Evolutionary conservation across 257 asterid genomes (phyloP), one percentile per base, ranked within the genome.

Genomic region (Fraxinus quadrangulata): DNA sequence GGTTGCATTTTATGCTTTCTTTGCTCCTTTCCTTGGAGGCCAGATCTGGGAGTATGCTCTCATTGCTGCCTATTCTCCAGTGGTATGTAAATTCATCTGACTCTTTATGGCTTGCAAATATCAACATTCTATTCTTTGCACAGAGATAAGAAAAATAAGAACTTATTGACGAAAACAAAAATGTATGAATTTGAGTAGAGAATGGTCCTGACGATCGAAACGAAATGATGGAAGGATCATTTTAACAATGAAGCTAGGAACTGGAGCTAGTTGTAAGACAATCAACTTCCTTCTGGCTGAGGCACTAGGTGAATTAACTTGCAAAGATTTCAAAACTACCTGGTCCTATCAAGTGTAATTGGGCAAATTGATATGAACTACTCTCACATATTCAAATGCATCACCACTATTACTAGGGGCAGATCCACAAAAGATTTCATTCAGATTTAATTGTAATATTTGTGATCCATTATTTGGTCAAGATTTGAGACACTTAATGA

Each of bases 21-120:
- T 94, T 85, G 96, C 97, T 72, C 99, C 99, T 61, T 94, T 94
- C 85, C 88, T 93, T 30, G 99, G 99, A 74, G 97, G 96, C 74
- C 90, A 81, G 65, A 83, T 93, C 78, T 94, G 97, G 97, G 96
- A 92, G 81, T 92, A 91, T 79, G 85, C 82, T n/a, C 78, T 89
- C 61, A 59, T 93, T 75, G 94, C 96, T 74, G 87, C 78, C 76
- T 95, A 95, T 85, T 95, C 98, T 61, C 98, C 98, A 7, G 96
- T 85, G 98, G 99, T 95, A 90, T 69, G 98, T 83, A 49, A 65
- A 73, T 85, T 74, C 47, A 68, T 77, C 73, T 73, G 63, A 63
- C 19, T 63, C 81, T 19, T 37, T 45, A 36, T 67, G 36, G 31
- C 74, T 76, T 80, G 37, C 61, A 67, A 56, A 31, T 31, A 39